Percentiles rank a stretch among this genome's conserved stretches.
Evolutionary conservation across 805 yeast genomes (phyloP).

Genomic region (Barnettozyma pratensis): DNA sequence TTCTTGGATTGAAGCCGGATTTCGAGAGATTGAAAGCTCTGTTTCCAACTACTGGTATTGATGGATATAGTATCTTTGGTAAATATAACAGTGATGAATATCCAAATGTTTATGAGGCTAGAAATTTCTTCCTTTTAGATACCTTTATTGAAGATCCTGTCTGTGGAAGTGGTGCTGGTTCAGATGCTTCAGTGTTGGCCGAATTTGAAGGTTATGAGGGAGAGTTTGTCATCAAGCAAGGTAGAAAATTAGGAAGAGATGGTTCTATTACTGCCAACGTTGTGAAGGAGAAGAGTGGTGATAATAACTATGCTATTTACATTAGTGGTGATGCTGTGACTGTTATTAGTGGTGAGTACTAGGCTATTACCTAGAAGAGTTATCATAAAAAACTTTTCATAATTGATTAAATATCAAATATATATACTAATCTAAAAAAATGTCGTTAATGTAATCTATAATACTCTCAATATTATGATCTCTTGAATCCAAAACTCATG

Average conservation of each 20-base stretch:
- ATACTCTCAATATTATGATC: neutral
- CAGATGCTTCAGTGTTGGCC: conserved; percentile 27
- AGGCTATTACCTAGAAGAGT: neutral
- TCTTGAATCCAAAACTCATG: conserved; percentile 18
- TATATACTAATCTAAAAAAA: neutral
- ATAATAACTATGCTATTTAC: conserved; percentile 12
- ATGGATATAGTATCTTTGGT: conserved; percentile 39
- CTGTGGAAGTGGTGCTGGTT: conserved; percentile 46
- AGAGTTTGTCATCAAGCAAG: conserved; percentile 30
- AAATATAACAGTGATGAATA: conserved; percentile 19
- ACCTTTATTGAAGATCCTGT: conserved; percentile 44
- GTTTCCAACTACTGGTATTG: conserved; percentile 17
- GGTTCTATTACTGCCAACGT: conserved; percentile 30
- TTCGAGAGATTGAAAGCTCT: conserved; percentile 19
- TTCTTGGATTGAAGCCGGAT: conserved; percentile 31
- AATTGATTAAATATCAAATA: too few relatives aligned
- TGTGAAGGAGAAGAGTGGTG: conserved; percentile 9
- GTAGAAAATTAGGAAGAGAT: conserved; percentile 34
- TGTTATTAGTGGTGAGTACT: conserved; percentile 29
- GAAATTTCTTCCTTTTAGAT: conserved; percentile 38
- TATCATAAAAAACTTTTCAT: neutral
- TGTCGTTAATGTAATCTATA: neutral
- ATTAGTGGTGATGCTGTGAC: conserved; percentile 40
- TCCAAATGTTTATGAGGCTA: conserved; percentile 28
- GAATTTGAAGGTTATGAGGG: conserved; percentile 18